Base-by-base conservation (phyloP, 805 yeast species). In the Candida koratica region DNA sequence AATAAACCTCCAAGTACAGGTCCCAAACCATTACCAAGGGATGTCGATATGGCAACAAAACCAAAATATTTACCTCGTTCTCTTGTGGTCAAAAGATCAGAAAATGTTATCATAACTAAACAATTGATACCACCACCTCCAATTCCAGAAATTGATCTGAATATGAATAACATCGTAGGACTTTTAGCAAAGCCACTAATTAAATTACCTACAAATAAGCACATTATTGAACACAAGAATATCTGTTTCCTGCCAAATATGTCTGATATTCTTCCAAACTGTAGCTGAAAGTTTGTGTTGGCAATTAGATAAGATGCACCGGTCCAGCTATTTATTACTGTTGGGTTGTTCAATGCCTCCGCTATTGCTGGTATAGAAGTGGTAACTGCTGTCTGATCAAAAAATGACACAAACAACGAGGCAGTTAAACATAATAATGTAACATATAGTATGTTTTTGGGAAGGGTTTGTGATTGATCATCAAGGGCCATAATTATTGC, bases 251-350 rank as follows among this genome's bases (percentile, higher is more conserved):
- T 58, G 4, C 84, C 83, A 44, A 71, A 63, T 14, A 84, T 73
- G 45, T 84, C 93, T 27, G 83, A 73, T 25, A 82, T 61, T 37
- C 81, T 73, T 4, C 93, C 93, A 36, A 77, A 80, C 19, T 83
- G 53, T 1, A 88, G 88, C 55, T 82, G 89, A 54, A 82, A 80
- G 2, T 84, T 83, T 2, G 85, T 75, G 42, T 76, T 77, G 2
- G 90, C 79, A 17, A 84, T 58, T 25, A 84, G 62, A 38, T 81
- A 79, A 0, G 84, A 73, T 0, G 88, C 76, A 3, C 88, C 88
- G 2, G 81, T 79, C 89, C 90, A 83, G 19, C 35, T 39, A 25
- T 72, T 62, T 28, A 74, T 69, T 2, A 75, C 58, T 14, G 49
- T 53, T 15, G 60, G 51, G 1, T 75, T 71, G 28, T 67, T 39